Evolutionary conservation across 2,329 filamentous ascomycete species (phyloP).

Genomic region (Raffaelea deltoideospora): DNA sequence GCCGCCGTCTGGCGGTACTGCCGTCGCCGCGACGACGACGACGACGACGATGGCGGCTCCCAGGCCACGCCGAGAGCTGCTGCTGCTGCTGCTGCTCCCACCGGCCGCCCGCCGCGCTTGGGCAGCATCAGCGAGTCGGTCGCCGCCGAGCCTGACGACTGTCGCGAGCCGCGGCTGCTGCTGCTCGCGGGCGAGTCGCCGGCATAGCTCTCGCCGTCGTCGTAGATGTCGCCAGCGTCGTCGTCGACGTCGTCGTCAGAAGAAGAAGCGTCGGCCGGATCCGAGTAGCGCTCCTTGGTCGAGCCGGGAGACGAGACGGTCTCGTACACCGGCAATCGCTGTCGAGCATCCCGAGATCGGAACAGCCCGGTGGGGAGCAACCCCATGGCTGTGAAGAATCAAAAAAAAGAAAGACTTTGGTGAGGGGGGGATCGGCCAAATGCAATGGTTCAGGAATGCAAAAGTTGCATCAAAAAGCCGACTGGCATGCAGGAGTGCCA

Average conservation of each 20-base stretch:
- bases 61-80: not conserved
- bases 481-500: not conserved
- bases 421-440: no score
- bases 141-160: constrained; percentile 28
- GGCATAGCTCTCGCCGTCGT: constrained; percentile 18
- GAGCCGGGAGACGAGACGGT: constrained; percentile 20
- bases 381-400: constrained; percentile 27
- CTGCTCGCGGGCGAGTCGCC: constrained; percentile 27
- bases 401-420: no score
- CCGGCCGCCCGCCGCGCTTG: constrained; percentile 14
- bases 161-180: constrained; percentile 33
- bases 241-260: constrained; percentile 24
- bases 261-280: constrained; percentile 31
- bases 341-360: constrained; percentile 28
- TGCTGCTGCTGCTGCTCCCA: not conserved
- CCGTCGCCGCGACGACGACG: no score
- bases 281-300: constrained; percentile 35
- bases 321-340: constrained; percentile 35
- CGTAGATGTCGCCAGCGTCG: constrained; percentile 21
- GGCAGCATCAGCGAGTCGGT: constrained; percentile 29
- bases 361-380: constrained; percentile 22
- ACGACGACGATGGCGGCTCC: constrained; percentile 9
- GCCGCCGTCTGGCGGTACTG: no score
- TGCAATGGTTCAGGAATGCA: no score
- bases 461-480: no score